Evolutionary conservation across 345 rosid genomes (phyloP), one percentile per base, ranked within the genome.

Genomic region (Noccaea caerulescens): DNA sequence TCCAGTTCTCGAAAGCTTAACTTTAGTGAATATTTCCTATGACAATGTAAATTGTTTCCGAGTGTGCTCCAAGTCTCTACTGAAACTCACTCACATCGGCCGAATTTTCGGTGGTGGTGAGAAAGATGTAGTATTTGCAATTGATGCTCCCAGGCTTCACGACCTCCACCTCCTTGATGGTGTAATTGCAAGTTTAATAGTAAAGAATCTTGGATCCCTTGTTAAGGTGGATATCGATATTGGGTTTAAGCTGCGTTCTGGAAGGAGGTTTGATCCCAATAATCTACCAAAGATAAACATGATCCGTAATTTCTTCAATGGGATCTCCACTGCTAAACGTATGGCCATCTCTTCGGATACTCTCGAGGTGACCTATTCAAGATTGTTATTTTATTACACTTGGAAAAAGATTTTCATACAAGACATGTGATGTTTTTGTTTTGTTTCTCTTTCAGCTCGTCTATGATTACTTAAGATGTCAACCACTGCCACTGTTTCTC

Each of bases 71-170:
- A 16, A 38, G 30, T 38, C 71, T 30, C 42, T 67, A 6, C 25
- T 53, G 62, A 41, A 11, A 7, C 54, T 67, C 41, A 52, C 44
- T 39, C 33, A 36, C 59, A 4, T 8, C 10, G 1, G 56, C n/a
- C 11, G 7, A 0, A 6, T 8, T 0, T 0, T 10, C 38, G 34
- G 2, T 8, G 1, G 10, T 33, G 33, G 23, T 20, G 23, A 20
- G 23, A 20, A 64, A 10, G 41, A 68, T 45, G 33, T 14, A 10
- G 18, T 59, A 7, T 23, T 70, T 38, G 39, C 3, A 4, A 38
- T 69, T 58, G 58, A 58, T 58, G 50, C 66, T 27, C 73, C 73
- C 1, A 47, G 16, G 51, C 74, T 70, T 25, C 7, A 25, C 20
- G 37, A 27, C 49, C 42, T 59, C 6, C 7, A 8, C 39, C 58